Evolutionary conservation across 2,329 filamentous ascomycete genomes (phyloP).

Genomic region (Neobulgaria alba): DNA sequence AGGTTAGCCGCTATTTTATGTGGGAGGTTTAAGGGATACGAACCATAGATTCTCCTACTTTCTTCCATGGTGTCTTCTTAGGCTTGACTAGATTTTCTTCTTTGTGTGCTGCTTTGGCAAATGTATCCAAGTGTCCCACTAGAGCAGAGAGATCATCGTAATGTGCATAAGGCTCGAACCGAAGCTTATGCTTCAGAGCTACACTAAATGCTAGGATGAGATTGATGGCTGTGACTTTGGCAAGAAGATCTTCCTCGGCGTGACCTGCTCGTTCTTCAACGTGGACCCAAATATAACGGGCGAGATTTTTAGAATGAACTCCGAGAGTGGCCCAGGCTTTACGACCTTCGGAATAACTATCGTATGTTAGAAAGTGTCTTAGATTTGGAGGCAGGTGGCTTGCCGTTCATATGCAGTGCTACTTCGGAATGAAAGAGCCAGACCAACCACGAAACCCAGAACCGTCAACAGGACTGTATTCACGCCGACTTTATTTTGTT

Average conservation of each 20-base stretch:
- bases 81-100: slow-evolving; percentile 33
- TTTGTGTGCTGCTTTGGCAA: slow-evolving; percentile 48
- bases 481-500: slow-evolving; percentile 39
- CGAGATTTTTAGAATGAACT: slow-evolving; percentile 57
- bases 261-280: slow-evolving; percentile 48
- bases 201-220: slow-evolving; percentile 70
- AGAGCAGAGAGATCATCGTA: slow-evolving; percentile 67
- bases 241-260: slow-evolving; percentile 58
- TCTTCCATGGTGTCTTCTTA: slow-evolving; percentile 42
- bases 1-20: background rate
- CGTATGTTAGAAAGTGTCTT: background rate
- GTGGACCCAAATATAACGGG: slow-evolving; percentile 78
- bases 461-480: slow-evolving; percentile 65
- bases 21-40: background rate
- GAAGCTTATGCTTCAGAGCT: slow-evolving; percentile 71
- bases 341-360: slow-evolving; percentile 49
- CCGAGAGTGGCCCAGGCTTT: slow-evolving; percentile 54
- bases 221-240: slow-evolving; percentile 61
- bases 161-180: slow-evolving; percentile 72
- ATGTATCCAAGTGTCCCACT: slow-evolving; percentile 65
- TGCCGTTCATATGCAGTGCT: slow-evolving; percentile 66
- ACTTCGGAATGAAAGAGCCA: slow-evolving; percentile 69
- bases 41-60: slow-evolving; percentile 56
- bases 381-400: slow-evolving; percentile 3
- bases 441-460: slow-evolving; percentile 72